Base-by-base conservation (phyloP, 176 grass and related monocot species). In the Musa acuminata region DNA sequence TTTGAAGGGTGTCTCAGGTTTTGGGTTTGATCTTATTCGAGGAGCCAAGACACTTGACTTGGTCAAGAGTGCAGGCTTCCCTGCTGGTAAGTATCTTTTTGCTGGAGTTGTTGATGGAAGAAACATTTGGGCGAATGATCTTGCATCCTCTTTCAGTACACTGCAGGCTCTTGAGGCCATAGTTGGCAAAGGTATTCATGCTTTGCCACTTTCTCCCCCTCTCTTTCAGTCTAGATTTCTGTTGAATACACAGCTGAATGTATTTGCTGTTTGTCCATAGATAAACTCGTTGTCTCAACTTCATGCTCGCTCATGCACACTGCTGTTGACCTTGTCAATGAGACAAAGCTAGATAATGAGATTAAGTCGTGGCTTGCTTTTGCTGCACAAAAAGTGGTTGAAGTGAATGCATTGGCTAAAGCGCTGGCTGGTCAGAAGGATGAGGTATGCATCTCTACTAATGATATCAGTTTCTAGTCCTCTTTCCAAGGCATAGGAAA, bases 301-400 rank as follows among this genome's bases (percentile, higher is more conserved):
- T 96, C 92, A 19, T 96, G 89, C 84, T 96, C 92, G 57, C 92
- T 96, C 50, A 85, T 87, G 89, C 92, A 96, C 84, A 96, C 92
- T 4, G 92, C 89, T 70, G 92, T 92, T 55, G 89, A 96, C 79
- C 92, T 96, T 87, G 80, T 96, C 5, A 96, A 96, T 20, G 87
- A 96, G 87, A 92, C 89, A 73, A 96, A 96, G 86, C 82, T 96
- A 62, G 89, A 96, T 23, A 69, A 14, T 9, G 89, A 96, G 76
- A 96, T 96, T 13, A 96, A 96, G 82, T 96, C 92, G 22, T 96
- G 92, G 92, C 69, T 96, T 3, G 92, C 92, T 51, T 96, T 96
- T 84, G 87, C 87, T 55, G 89, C 92, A 55, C 92, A 96, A 77
- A 96, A 96, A 82, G 82, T 96, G 49, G 84, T 89, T 82, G 92